Conservation (phyloP, 78 protist species). For the Tieghemostelium lacteum region DNA sequence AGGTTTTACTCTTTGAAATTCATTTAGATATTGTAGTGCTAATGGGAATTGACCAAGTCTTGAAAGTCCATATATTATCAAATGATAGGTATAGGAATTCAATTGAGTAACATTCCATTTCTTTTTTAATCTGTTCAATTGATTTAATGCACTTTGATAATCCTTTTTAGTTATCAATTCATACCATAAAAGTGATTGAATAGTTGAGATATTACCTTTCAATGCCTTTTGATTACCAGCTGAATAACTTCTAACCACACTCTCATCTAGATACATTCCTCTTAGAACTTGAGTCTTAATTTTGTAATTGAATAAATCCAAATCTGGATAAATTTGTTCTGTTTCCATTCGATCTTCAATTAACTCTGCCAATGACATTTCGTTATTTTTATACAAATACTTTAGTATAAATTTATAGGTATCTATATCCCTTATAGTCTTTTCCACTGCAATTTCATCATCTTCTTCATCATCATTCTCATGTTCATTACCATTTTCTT, state of each 20-base stretch:
- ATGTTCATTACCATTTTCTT: not conserved
- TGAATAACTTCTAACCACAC: not conserved
- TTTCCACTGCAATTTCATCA: not conserved
- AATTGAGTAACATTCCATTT: slow-evolving; percentile 8
- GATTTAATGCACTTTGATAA: not conserved
- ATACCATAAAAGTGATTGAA: not conserved
- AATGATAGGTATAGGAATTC: not conserved
- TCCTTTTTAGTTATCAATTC: not conserved
- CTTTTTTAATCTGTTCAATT: not conserved
- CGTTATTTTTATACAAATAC: slow-evolving; percentile 20
- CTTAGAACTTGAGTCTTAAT: not conserved
- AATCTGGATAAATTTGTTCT: slow-evolving; percentile 20
- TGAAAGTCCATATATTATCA: slow-evolving; percentile 12
- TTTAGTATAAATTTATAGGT: slow-evolving; percentile 17
- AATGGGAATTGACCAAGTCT: not conserved
- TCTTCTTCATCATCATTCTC: not conserved
- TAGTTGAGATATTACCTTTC: slow-evolving; percentile 12
- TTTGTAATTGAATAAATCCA: slow-evolving; percentile 44
- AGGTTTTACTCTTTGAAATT: not conserved
- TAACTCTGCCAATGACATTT: slow-evolving; percentile 13
- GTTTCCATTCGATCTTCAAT: slow-evolving; percentile 18
- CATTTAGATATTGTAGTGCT: not conserved
- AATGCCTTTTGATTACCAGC: not conserved
- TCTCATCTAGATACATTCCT: slow-evolving; percentile 10
- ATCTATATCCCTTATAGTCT: not conserved